Conservation (phyloP, 805 yeast genomes). For the Candida nemodendra region DNA sequence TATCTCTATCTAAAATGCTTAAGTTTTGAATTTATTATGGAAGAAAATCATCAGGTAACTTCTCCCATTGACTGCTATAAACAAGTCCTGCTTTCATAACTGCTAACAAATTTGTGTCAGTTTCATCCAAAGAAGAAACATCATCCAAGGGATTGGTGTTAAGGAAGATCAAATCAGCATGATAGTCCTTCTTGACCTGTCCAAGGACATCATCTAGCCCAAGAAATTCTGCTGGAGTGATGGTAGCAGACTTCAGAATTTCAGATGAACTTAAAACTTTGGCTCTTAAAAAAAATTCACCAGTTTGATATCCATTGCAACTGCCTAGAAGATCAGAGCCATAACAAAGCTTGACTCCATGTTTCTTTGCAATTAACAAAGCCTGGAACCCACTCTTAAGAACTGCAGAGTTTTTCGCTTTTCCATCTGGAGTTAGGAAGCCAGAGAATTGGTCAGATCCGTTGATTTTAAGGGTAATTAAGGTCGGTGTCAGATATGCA, state of each 20-base stretch:
- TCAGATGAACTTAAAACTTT: constrained; percentile 27
- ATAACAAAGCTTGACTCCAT: constrained; percentile 26
- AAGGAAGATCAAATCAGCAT: constrained; percentile 28
- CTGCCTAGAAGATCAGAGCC: constrained; percentile 31
- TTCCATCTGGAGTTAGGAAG: constrained; percentile 20
- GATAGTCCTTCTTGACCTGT: constrained; percentile 26
- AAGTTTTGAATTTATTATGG: too few relatives aligned
- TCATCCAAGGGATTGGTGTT: constrained; percentile 28
- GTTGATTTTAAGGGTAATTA: constrained; percentile 30
- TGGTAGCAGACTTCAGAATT: constrained; percentile 28
- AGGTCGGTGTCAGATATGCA: constrained; percentile 28
- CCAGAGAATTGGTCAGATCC: constrained; percentile 26
- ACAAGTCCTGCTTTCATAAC: constrained; percentile 29
- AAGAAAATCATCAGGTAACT: constrained; percentile 3
- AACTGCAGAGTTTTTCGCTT: constrained; percentile 22
- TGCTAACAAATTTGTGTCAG: constrained; percentile 21
- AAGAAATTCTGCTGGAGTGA: constrained; percentile 27
- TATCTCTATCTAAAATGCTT: too few relatives aligned
- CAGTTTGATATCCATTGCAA: constrained; percentile 28
- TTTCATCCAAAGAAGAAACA: constrained; percentile 26
- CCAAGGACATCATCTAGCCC: constrained; percentile 22
- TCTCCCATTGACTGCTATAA: constrained; percentile 13
- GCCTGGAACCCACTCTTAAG: constrained; percentile 24
- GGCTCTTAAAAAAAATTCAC: constrained; percentile 27
- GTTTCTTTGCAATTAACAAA: constrained; percentile 21